phyloP scores from a whole-genome alignment of 2,329 filamentous ascomycete genomes.

The Biscogniauxia marginata region DNA sequence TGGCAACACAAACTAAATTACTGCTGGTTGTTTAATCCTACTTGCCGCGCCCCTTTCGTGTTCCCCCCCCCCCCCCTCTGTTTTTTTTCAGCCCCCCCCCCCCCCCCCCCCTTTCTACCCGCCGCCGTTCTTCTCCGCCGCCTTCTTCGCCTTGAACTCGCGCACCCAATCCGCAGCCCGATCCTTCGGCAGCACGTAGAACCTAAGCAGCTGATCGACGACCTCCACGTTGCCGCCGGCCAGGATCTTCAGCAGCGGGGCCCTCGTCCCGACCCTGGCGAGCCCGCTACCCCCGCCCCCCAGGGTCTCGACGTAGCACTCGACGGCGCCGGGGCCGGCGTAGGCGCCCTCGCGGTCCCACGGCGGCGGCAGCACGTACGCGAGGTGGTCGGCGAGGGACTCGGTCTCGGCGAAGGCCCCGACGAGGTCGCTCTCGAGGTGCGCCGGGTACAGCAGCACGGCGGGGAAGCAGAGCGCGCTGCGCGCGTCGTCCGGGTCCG shows the following conservation, averaged over 20 bases:
- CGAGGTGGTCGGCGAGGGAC: conserved; percentile 71
- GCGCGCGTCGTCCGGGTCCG: conserved; percentile 69
- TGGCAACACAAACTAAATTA: too few relatives aligned
- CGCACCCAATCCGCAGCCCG: conserved; percentile 74
- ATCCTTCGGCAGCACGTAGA: conserved; percentile 76
- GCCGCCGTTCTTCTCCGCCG: conserved; percentile 41
- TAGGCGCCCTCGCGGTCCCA: conserved; percentile 65
- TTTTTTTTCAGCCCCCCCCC: conserved; percentile 1
- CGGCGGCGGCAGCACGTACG: conserved; percentile 81
- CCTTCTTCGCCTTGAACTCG: conserved; percentile 78
- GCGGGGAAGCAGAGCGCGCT: conserved; percentile 74
- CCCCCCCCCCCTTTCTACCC: conserved; percentile 9
- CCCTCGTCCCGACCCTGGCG: conserved; percentile 86
- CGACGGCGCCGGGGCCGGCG: conserved; percentile 53
- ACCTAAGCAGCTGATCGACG: conserved; percentile 77
- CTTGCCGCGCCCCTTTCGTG: too few relatives aligned
- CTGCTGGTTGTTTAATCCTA: too few relatives aligned
- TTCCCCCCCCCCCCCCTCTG: too few relatives aligned
- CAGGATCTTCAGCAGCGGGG: conserved; percentile 72
- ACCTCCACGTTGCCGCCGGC: conserved; percentile 77
- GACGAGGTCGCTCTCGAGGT: conserved; percentile 84
- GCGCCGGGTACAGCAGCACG: conserved; percentile 80
- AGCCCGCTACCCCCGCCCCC: conserved; percentile 75
- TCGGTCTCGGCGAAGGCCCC: conserved; percentile 82
- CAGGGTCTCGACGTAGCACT: conserved; percentile 86